Base-by-base conservation (phyloP, 768 basidiomycete genomes). In the Naganishia onofrii region DNA sequence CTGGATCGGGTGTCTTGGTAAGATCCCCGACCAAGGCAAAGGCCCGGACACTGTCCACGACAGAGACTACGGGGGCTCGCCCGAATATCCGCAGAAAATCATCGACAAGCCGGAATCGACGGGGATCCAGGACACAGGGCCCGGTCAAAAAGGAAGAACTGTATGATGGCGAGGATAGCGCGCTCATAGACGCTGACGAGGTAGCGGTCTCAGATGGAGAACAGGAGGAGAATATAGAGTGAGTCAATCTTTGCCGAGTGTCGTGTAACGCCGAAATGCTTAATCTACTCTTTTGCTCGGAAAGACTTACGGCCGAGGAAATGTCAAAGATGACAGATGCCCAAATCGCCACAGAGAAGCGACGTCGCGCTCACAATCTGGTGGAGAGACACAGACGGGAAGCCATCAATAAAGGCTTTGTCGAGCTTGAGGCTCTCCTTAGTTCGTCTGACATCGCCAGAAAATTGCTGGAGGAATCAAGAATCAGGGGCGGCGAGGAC, bases 101-200 rank as follows among this genome's bases (percentile, higher is more conserved):
- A 19, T 63, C 60, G 23, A 63, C 60, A 17, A 63, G 60, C 60
- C 60, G 60, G 23, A 63, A n/a, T 46, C 60, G 60, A 63, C 60
- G 60, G 32, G 60, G 38, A 26, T 44, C 60, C 15, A 13, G 60
- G 23, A 63, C 36, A 26, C 21, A 26, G 38, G 42, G 26, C 23
- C 21, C 60, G 3, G 60, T 63, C n/a, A 63, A 63, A 26, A 63
- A 63, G 26, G 60, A 63, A 26, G 60, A 63, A 17, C 21, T 63
- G 26, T 63, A 26, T 19, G 60, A 63, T 34, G 60, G 6, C 1
- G 60, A 63, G 4, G 60, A 63, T 1, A 63, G 23, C 23, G 60
- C 42, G 23, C 60, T 63, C 32, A 44, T 63, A 26, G 60, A 63
- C 26, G 60, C 60, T 6, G 38, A 63, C 38, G 60, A 63, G 23